A percentile compares a stretch with the other conserved stretches of the same genome.
Evolutionary conservation across 345 rosid genomes (phyloP).

Genomic region (Corchorus olitorius): DNA sequence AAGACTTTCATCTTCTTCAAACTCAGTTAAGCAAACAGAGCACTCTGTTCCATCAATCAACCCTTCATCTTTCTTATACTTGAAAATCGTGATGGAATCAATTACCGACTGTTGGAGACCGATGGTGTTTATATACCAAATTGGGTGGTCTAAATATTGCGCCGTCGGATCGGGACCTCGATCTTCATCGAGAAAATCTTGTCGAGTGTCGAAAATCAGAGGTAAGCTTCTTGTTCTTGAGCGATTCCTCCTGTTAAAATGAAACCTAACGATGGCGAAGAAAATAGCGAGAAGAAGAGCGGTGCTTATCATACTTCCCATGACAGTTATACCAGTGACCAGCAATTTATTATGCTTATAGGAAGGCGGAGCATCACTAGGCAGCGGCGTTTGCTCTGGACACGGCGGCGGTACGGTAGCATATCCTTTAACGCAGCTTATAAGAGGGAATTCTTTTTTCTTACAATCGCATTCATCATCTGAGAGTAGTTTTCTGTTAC

Average conservation of each 20-base stretch:
- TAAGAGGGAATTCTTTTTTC: no score
- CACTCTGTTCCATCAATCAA: slow-evolving; percentile 74
- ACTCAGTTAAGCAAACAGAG: slow-evolving; percentile 82
- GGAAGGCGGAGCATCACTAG: neutral
- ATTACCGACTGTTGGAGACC: slow-evolving; percentile 68
- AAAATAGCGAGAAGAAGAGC: slow-evolving; percentile 6
- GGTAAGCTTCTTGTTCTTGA: slow-evolving; percentile 24
- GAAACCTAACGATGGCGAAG: neutral
- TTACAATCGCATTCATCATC: no score
- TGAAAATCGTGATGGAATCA: slow-evolving; percentile 57
- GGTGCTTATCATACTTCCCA: neutral
- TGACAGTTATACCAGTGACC: neutral
- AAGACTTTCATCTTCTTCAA: slow-evolving; percentile 60
- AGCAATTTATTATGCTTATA: neutral
- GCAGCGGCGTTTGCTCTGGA: neutral
- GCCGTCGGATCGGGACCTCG: slow-evolving; percentile 22
- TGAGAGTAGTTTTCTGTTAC: neutral
- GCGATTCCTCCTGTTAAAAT: slow-evolving; percentile 27
- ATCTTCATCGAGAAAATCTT: slow-evolving; percentile 38
- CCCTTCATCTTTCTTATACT: slow-evolving; percentile 51
- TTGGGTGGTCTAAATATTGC: slow-evolving; percentile 38
- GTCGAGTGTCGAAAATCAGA: slow-evolving; percentile 30
- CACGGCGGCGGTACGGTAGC: no score
- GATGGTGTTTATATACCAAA: slow-evolving; percentile 61
- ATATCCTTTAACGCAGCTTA: no score